phyloP scores from a whole-genome alignment of 257 asterid species.

The Echites panduratus region DNA sequence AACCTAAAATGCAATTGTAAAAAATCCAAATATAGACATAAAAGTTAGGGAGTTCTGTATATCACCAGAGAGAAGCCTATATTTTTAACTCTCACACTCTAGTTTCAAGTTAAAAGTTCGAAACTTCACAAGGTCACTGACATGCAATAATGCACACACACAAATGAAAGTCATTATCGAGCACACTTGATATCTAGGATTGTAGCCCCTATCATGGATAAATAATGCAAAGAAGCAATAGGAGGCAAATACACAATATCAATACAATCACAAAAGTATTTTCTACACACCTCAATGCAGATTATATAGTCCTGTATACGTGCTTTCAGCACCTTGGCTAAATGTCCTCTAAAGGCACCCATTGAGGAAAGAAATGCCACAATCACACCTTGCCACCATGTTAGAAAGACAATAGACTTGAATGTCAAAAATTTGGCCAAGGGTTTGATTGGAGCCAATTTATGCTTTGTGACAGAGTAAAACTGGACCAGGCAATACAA shows the following conservation, averaged over 20 bases:
- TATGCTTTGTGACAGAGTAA: conserved; percentile 82
- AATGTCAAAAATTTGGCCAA: conserved; percentile 93
- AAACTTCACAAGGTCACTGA: neutral
- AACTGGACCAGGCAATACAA: conserved; percentile 94
- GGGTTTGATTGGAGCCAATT: conserved; percentile 89
- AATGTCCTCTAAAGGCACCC: conserved; percentile 81
- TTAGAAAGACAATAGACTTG: conserved; percentile 88
- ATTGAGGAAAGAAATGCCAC: conserved; percentile 88
- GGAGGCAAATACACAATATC: neutral
- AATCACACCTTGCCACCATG: conserved; percentile 99
- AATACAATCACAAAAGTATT: neutral
- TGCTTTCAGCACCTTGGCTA: conserved; percentile 70
- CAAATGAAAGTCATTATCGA: neutral
- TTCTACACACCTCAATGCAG: conserved; percentile 75
- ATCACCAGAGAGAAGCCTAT: neutral
- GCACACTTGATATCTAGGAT: neutral
- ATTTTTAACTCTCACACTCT: neutral
- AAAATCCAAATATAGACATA: neutral
- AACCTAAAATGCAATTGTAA: neutral
- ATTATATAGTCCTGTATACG: conserved; percentile 90
- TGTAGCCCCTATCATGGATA: neutral
- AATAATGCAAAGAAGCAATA: neutral
- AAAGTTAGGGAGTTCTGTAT: neutral
- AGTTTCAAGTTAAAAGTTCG: neutral
- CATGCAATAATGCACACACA: too few relatives aligned